Base-by-base conservation (phyloP, 169 alveolate genomes). In the Eimeria sp. region DNA sequence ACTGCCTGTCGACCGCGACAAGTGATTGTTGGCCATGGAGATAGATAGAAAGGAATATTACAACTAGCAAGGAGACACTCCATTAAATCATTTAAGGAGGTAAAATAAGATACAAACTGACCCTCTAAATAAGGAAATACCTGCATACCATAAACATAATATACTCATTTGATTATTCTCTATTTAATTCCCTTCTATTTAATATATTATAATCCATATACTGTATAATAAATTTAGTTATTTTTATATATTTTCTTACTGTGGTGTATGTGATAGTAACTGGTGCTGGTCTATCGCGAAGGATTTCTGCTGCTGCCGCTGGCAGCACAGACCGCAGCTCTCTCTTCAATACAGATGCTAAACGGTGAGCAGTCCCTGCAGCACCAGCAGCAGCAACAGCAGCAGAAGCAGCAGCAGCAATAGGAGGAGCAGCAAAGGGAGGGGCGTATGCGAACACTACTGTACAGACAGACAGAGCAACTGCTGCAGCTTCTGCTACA, bases 21-120 rank as follows among this genome's bases (percentile, higher is more conserved):
- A 70, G 86, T 51, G 43, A 95, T 94, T n/a, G 84, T 45, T 25
- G 97, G 97, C 95, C 95, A 89, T 25, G 43, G 61, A 30, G 97
- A 58, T 65, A 95, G 63, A 70, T 89, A 95, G 78, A 95, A 89
- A 16, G 97, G 97, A 34, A 95, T 86, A 43, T 86, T 83, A 94
- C 97, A 95, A 76, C 95, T 83, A 30, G 95, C 97, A 30, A 86
- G n/a, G 43, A 95, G 70, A 84, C 95, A 86, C 51, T 89, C 95
- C 27, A 95, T 95, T 78, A 95, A 30, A 75, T 95, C 97, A n/a
- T 61, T 16, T 22, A 30, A 47, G 40, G 84, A 49, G 58, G 16
- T 13, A 54, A 95, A 95, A 20, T 47, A 27, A 45, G 92, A 80
- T 13, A 87, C 80, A 43, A 95, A 95, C 13, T 65, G 78, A 34